Conservation (phyloP, 2,329 filamentous ascomycete species). For the Torrubiellomyces zombiae region DNA sequence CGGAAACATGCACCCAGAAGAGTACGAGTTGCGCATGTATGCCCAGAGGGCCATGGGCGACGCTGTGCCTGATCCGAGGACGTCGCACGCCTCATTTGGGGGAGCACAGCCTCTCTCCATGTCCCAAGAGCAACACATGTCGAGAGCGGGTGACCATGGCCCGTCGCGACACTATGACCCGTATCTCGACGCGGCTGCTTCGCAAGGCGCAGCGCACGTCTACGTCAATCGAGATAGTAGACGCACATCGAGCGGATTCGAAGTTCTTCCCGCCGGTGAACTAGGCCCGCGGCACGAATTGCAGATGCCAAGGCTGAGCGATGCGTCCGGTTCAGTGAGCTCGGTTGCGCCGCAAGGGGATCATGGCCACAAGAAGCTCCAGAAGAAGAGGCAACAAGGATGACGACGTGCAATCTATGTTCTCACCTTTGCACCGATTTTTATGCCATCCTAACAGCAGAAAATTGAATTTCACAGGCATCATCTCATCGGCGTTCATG, state of each 20-base stretch:
- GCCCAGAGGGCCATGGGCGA: not conserved
- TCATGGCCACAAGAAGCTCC: no score
- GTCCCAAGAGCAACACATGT: not conserved
- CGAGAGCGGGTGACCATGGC: no score
- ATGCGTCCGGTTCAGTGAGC: not conserved
- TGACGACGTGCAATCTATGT: no score
- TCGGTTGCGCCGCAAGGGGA: no score
- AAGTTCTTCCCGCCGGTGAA: slow-evolving; percentile 4
- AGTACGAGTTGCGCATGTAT: no score
- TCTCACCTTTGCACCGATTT: no score
- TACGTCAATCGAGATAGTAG: slow-evolving; percentile 4
- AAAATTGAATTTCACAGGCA: no score
- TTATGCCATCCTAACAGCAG: no score
- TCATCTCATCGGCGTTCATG: no score
- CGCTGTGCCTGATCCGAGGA: not conserved
- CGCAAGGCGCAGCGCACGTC: slow-evolving; percentile 5
- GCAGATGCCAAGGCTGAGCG: not conserved
- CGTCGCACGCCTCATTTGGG: not conserved
- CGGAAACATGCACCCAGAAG: not conserved
- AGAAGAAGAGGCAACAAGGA: no score
- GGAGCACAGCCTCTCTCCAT: not conserved
- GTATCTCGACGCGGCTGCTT: no score
- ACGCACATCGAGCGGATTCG: slow-evolving; percentile 4
- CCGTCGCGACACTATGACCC: no score
- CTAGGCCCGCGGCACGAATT: slow-evolving; percentile 4